Percentiles rank a stretch among this genome's conserved stretches.
Conservation (phyloP, 495 filamentous ascomycete species). For the Elaphomyces granulatus region DNA sequence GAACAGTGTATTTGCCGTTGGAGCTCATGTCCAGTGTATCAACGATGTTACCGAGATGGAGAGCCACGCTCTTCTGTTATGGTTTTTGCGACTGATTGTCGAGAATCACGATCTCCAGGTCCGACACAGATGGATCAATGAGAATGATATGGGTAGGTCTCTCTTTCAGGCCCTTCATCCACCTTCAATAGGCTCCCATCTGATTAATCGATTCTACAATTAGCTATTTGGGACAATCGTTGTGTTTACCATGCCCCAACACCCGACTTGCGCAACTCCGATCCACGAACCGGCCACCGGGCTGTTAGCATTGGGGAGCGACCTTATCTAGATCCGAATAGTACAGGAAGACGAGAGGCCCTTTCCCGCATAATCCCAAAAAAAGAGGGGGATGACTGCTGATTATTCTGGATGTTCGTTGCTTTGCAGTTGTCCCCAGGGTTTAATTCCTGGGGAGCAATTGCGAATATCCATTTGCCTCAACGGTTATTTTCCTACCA, state of each 20-base stretch:
- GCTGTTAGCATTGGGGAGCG: slow-evolving; percentile 31
- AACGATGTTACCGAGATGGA: slow-evolving; percentile 45
- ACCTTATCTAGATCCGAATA: slow-evolving; percentile 33
- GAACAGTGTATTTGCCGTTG: slow-evolving; percentile 47
- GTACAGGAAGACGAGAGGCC: slow-evolving; percentile 25
- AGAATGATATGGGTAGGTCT: not conserved
- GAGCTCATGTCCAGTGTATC: slow-evolving; percentile 39
- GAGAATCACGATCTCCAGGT: slow-evolving; percentile 47
- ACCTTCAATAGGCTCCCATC: not conserved
- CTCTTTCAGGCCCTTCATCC: not conserved
- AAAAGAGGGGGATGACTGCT: no score
- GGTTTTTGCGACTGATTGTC: slow-evolving; percentile 40
- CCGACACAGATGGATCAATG: slow-evolving; percentile 1
- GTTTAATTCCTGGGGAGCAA: no score
- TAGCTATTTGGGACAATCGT: slow-evolving; percentile 58
- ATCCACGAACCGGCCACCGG: slow-evolving; percentile 21
- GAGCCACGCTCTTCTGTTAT: slow-evolving; percentile 37
- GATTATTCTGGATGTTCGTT: no score
- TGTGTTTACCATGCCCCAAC: slow-evolving; percentile 49
- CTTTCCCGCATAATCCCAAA: no score
- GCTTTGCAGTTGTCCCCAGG: no score
- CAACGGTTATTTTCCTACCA: no score
- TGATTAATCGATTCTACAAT: not conserved
- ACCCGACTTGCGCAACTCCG: slow-evolving; percentile 35
- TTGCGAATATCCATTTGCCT: no score